A percentile compares a stretch with the other conserved stretches of the same genome.
Conservation (phyloP, 148 eudicot genomes). For the Diospyros kaki region DNA sequence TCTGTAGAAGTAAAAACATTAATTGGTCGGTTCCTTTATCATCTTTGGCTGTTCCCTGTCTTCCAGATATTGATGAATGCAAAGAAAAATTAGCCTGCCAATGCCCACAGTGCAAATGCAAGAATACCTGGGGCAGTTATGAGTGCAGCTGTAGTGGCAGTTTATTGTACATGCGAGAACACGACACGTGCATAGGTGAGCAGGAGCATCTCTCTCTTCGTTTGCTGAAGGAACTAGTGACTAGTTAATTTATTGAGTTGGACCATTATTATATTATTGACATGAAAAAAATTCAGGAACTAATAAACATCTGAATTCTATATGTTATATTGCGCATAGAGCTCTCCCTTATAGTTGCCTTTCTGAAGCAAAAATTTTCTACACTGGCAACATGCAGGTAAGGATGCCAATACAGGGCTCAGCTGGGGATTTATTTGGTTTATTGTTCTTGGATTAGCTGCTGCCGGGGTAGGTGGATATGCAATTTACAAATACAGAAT, state of each 20-base stretch:
- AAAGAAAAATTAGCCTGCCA: conserved; percentile 70
- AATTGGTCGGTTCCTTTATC: neutral
- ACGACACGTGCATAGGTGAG: conserved; percentile 80
- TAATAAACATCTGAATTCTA: neutral
- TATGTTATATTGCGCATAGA: neutral
- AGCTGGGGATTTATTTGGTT: conserved; percentile 68
- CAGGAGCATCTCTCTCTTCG: neutral
- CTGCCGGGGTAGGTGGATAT: conserved; percentile 57
- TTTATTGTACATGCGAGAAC: conserved; percentile 67
- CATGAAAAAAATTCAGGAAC: neutral
- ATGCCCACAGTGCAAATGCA: conserved; percentile 77
- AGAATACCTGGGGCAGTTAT: conserved; percentile 88
- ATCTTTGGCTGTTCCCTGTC: neutral
- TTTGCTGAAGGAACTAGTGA: neutral
- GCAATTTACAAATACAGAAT: conserved; percentile 84
- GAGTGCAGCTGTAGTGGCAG: conserved; percentile 62
- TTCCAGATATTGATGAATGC: conserved; percentile 81
- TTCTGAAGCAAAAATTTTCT: neutral
- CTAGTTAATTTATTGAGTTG: neutral
- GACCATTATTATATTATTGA: neutral
- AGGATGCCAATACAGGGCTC: conserved; percentile 27
- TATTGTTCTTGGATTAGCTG: conserved; percentile 49
- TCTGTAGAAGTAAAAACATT: neutral
- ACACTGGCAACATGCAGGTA: conserved; percentile 35
- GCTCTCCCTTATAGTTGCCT: neutral